phyloP scores from a whole-genome alignment of 176 grass and related monocot species.

The Cenchrus purpureus region DNA sequence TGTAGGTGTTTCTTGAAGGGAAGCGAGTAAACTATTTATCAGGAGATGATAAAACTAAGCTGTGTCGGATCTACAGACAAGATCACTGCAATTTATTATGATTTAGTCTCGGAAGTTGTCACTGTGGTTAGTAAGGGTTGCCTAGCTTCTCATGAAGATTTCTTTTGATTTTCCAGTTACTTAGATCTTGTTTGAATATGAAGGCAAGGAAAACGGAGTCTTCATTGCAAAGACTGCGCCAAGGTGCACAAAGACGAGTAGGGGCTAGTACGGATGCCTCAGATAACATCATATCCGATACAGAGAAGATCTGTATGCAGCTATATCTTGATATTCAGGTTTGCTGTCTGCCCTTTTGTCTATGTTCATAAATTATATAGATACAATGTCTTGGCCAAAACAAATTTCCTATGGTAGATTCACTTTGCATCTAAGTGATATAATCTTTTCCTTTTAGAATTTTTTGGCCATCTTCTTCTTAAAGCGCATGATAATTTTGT shows the following conservation, averaged over 20 bases:
- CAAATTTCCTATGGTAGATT: slow-evolving; percentile 22
- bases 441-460: not conserved
- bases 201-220: slow-evolving; percentile 95
- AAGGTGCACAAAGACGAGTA: slow-evolving; percentile 88
- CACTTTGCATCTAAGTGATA: not conserved
- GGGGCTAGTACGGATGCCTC: slow-evolving; percentile 82
- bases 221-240: slow-evolving; percentile 90
- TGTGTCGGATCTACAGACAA: slow-evolving; percentile 68
- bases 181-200: slow-evolving; percentile 27
- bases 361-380: not conserved
- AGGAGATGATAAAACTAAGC: slow-evolving; percentile 68
- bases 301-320: slow-evolving; percentile 99
- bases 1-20: slow-evolving; percentile 88
- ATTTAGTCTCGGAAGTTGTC: slow-evolving; percentile 84
- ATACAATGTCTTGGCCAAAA: not conserved
- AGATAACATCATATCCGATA: slow-evolving; percentile 91
- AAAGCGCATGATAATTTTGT: not conserved
- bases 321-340: slow-evolving; percentile 99
- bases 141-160: slow-evolving; percentile 15
- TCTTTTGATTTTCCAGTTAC: not conserved
- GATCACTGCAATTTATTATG: slow-evolving; percentile 87
- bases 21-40: slow-evolving; percentile 62
- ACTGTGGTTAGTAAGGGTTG: slow-evolving; percentile 75
- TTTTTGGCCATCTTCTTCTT: not conserved
- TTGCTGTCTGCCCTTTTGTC: not conserved